Percentiles rank a stretch among this genome's conserved stretches.
phyloP scores from a whole-genome alignment of 2,329 filamentous ascomycete genomes.

The Coniochaeta pulveracea region DNA sequence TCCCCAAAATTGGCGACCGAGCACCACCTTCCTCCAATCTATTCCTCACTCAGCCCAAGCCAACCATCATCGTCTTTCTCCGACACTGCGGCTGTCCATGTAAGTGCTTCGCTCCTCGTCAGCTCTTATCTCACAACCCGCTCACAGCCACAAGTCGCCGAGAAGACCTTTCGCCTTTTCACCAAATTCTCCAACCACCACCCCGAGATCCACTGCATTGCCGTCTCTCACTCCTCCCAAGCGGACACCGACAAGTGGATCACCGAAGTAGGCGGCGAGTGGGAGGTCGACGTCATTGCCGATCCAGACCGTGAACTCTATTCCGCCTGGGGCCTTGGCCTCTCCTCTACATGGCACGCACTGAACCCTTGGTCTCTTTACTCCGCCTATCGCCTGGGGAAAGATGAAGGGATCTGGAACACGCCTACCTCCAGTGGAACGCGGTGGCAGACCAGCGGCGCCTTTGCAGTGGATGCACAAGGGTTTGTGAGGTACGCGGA shows the following conservation, averaged over 20 bases:
- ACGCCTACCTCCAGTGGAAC: slow-evolving; percentile 44
- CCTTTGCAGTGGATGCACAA: slow-evolving; percentile 45
- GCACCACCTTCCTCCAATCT: slow-evolving; percentile 45
- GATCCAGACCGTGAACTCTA: slow-evolving; percentile 51
- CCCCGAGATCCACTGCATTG: slow-evolving; percentile 42
- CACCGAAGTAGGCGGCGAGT: slow-evolving; percentile 41
- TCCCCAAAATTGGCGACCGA: slow-evolving; percentile 39
- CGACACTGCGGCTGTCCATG: slow-evolving; percentile 67
- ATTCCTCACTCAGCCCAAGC: slow-evolving; percentile 38
- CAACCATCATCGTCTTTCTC: slow-evolving; percentile 54
- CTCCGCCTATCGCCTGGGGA: slow-evolving; percentile 44
- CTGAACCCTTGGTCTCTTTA: slow-evolving; percentile 46
- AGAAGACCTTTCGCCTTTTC: slow-evolving; percentile 50
- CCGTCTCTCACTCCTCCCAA: slow-evolving; percentile 47
- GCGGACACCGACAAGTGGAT: slow-evolving; percentile 47
- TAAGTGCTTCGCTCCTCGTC: slow-evolving; percentile 23
- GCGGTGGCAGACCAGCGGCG: slow-evolving; percentile 58
- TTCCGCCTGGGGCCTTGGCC: slow-evolving; percentile 53
- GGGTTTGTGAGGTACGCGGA: slow-evolving; percentile 42
- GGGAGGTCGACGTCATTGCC: slow-evolving; percentile 45
- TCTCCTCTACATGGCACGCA: slow-evolving; percentile 50
- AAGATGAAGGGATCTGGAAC: slow-evolving; percentile 55
- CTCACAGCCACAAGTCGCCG: slow-evolving; percentile 40
- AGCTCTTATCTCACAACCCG: not conserved
- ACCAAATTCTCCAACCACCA: slow-evolving; percentile 38